phyloP scores from a whole-genome alignment of 768 basidiomycete genomes.

The Tremella mesenterica region DNA sequence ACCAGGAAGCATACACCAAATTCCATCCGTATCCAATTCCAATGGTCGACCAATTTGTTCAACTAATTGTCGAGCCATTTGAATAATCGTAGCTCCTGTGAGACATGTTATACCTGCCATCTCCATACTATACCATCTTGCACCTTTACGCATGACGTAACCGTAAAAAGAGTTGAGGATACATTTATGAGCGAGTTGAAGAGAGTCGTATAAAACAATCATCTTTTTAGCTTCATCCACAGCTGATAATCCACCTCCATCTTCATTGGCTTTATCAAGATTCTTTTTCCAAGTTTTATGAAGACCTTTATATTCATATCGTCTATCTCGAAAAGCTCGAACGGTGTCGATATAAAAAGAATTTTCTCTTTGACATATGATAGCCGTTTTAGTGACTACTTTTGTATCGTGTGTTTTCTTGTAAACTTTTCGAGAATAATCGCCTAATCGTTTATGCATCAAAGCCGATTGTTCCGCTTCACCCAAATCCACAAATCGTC shows the following conservation, averaged over 20 bases:
- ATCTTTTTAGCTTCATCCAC: conserved; percentile 97
- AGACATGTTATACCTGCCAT: conserved; percentile 99
- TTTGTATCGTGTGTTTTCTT: conserved; percentile 97
- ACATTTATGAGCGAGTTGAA: conserved; percentile 98
- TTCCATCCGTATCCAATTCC: conserved; percentile 96
- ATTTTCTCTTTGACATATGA: conserved; percentile 95
- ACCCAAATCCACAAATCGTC: conserved; percentile 74
- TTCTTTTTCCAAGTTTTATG: conserved; percentile 99
- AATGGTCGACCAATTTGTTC: conserved; percentile 96
- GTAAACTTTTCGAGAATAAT: conserved; percentile 97
- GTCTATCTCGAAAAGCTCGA: conserved; percentile 87
- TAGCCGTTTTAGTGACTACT: conserved; percentile 83
- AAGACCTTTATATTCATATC: conserved; percentile 97
- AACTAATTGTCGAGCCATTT: conserved; percentile 94
- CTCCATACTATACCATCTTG: conserved; percentile 99
- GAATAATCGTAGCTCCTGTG: conserved; percentile 94
- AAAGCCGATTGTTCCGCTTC: conserved; percentile 80
- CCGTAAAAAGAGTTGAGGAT: conserved; percentile 99
- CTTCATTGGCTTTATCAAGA: conserved; percentile 63
- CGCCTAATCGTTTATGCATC: conserved; percentile 90
- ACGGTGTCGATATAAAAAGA: conserved; percentile 99
- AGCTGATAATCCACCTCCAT: conserved; percentile 67
- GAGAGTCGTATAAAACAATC: conserved; percentile 95
- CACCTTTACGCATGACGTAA: conserved; percentile 99
- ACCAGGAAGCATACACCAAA: conserved; percentile 99